A percentile compares a stretch with the other conserved stretches of the same genome.
Evolutionary conservation across 2,329 filamentous ascomycete species (phyloP).

Genomic region (Emericellopsis atlantica): DNA sequence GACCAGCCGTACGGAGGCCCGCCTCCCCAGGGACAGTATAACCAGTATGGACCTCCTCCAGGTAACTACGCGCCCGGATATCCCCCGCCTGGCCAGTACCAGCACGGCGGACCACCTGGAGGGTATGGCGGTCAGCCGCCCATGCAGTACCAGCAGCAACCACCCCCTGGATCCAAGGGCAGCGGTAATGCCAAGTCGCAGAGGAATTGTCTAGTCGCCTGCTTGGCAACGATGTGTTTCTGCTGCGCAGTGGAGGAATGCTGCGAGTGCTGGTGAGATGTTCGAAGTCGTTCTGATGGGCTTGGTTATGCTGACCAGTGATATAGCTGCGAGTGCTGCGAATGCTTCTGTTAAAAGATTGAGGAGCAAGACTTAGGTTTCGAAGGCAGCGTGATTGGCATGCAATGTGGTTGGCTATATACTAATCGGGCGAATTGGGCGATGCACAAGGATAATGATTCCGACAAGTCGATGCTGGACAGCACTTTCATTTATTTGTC

Average conservation of each 20-base stretch:
- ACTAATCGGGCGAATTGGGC: no score
- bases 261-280: constrained; percentile 34
- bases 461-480: no score
- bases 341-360: constrained; percentile 1
- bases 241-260: constrained; percentile 36
- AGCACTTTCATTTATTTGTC: no score
- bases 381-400: no score
- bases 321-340: constrained; percentile 10
- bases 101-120: not conserved
- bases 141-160: constrained; percentile 29
- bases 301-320: not conserved
- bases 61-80: constrained; percentile 15
- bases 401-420: no score
- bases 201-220: constrained; percentile 30
- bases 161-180: constrained; percentile 14
- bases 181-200: constrained; percentile 11
- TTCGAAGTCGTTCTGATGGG: not conserved
- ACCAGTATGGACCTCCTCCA: constrained; percentile 13
- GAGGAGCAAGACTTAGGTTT: no score
- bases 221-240: constrained; percentile 35
- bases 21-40: not conserved
- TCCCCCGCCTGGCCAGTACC: not conserved
- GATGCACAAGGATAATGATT: no score
- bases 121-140: constrained; percentile 16
- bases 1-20: not conserved